Evolutionary conservation across 306 rosid species (phyloP).

Genomic region (Inga leiocalycina): DNA sequence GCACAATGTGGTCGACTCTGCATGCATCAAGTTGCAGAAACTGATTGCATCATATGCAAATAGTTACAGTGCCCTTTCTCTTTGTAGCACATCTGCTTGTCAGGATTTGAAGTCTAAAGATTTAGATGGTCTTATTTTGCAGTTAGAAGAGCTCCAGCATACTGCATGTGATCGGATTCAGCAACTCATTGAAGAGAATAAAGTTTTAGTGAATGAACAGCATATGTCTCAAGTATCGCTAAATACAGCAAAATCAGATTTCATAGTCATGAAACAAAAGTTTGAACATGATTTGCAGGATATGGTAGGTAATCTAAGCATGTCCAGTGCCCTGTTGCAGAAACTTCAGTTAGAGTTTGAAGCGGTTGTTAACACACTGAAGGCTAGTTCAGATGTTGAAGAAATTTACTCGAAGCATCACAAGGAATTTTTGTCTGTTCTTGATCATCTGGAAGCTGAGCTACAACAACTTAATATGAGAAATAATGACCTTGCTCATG

Average conservation of each 20-base stretch:
- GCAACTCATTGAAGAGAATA: constrained; percentile 71
- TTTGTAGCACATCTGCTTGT: constrained; percentile 44
- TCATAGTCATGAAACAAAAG: constrained; percentile 60
- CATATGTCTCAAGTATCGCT: constrained; percentile 59
- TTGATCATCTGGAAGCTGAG: constrained; percentile 68
- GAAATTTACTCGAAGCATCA: constrained; percentile 62
- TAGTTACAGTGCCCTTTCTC: constrained; percentile 41
- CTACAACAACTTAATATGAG: constrained; percentile 69
- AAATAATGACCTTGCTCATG: constrained; percentile 65
- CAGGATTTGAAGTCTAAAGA: constrained; percentile 51
- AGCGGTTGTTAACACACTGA: constrained; percentile 55
- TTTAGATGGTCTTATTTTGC: constrained; percentile 54
- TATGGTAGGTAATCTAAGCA: constrained; percentile 52
- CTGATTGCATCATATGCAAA: constrained; percentile 55
- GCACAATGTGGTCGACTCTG: constrained; percentile 50
- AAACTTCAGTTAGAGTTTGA: constrained; percentile 74
- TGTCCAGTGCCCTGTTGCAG: constrained; percentile 58
- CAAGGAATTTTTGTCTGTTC: constrained; percentile 55
- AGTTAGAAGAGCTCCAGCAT: constrained; percentile 68
- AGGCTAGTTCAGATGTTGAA: constrained; percentile 59
- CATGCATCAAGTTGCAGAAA: constrained; percentile 56
- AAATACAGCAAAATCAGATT: constrained; percentile 54
- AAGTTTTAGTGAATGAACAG: constrained; percentile 53
- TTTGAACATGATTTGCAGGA: constrained; percentile 53
- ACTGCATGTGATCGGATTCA: constrained; percentile 55